Conservation (phyloP, 768 basidiomycete genomes). For the Serendipita sp. region DNA sequence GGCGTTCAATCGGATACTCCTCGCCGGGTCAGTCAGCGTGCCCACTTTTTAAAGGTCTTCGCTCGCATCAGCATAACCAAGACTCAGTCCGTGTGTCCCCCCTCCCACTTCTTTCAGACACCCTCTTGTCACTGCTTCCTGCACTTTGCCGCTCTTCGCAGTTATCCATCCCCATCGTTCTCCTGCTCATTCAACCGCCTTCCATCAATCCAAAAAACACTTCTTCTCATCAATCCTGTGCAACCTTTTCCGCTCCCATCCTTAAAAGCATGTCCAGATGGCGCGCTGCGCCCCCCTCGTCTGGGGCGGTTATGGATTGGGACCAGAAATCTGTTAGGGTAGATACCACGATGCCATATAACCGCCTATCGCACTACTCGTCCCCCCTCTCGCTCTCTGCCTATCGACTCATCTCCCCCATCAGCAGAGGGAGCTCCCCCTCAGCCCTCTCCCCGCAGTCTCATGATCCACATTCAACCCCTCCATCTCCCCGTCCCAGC, state of each 20-base stretch:
- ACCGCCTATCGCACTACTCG: neutral
- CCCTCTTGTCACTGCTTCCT: neutral
- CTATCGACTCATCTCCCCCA: neutral
- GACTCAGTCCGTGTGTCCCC: neutral
- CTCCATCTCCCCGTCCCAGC: neutral
- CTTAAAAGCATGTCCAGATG: neutral
- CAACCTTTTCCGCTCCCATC: neutral
- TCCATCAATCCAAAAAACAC: no score
- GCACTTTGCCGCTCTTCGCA: neutral
- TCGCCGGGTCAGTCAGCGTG: neutral
- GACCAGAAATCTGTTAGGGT: neutral
- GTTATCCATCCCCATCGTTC: neutral
- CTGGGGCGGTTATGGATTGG: neutral
- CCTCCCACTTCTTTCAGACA: neutral
- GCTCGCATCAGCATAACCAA: neutral
- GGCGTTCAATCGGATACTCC: constrained; percentile 5
- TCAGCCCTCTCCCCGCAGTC: neutral
- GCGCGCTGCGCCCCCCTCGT: neutral
- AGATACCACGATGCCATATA: neutral
- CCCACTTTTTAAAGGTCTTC: neutral
- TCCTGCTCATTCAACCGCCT: no score
- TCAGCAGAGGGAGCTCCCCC: neutral
- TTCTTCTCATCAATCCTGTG: no score
- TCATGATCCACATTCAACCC: neutral
- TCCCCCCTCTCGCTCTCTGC: neutral